Conservation (phyloP, 352 stramenopile genomes). For the Aphanomyces invadans region DNA sequence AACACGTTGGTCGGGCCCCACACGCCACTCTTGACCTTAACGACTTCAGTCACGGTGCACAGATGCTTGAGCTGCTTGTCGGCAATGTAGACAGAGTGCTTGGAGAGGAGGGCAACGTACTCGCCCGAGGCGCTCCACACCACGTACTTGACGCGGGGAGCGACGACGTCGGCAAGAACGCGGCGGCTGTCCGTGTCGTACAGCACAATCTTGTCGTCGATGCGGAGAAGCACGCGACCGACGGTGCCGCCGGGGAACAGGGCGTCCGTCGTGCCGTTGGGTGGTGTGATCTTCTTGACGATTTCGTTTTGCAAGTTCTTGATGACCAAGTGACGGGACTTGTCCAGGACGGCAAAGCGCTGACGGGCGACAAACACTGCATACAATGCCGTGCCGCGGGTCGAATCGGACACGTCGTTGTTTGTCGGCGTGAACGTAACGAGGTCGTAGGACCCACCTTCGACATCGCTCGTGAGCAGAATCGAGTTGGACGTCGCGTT, state of each 20-base stretch:
- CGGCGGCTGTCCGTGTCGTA: conserved; percentile 97
- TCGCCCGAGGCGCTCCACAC: conserved; percentile 96
- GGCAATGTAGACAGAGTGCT: conserved; percentile 96
- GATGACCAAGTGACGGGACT: conserved; percentile 94
- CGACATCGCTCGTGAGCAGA: conserved; percentile 91
- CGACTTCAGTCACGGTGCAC: conserved; percentile 95
- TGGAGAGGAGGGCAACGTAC: conserved; percentile 96
- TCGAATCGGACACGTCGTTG: conserved; percentile 88
- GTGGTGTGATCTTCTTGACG: conserved; percentile 95
- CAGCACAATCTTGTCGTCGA: conserved; percentile 96
- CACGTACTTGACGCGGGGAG: conserved; percentile 96
- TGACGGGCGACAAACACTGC: conserved; percentile 97
- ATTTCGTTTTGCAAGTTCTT: conserved; percentile 99
- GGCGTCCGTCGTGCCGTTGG: conserved; percentile 90
- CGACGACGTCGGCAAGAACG: conserved; percentile 93
- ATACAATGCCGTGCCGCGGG: conserved; percentile 89
- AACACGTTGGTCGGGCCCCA: conserved; percentile 93
- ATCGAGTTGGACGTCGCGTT: conserved; percentile 84
- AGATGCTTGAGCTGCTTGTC: conserved; percentile 97
- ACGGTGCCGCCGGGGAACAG: conserved; percentile 95
- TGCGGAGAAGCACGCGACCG: conserved; percentile 95
- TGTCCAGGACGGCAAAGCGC: conserved; percentile 97
- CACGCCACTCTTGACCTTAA: conserved; percentile 92
- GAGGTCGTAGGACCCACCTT: conserved; percentile 97
- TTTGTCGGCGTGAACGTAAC: conserved; percentile 87